A percentile compares a stretch with the other conserved stretches of the same genome.
Conservation (phyloP, 1,284 basidiomycete genomes). For the Coniophora puteana region DNA sequence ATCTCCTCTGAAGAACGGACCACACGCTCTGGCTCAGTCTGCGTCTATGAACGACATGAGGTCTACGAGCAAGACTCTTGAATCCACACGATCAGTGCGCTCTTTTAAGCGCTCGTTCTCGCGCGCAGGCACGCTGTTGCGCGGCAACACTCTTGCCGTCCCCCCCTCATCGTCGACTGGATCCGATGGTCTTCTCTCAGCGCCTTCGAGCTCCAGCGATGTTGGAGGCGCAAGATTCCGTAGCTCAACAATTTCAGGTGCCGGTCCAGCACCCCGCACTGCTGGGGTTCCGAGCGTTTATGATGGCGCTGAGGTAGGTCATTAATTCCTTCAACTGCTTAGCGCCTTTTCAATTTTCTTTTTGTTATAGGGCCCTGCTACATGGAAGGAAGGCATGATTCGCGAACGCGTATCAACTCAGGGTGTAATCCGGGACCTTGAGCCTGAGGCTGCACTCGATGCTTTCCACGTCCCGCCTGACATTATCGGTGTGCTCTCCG, state of each 20-base stretch:
- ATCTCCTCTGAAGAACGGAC: too few relatives aligned
- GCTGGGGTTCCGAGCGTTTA: conserved; percentile 60
- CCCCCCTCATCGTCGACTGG: conserved; percentile 16
- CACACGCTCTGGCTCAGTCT: too few relatives aligned
- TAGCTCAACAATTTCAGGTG: conserved; percentile 19
- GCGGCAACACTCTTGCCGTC: conserved; percentile 12
- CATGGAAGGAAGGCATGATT: conserved; percentile 58
- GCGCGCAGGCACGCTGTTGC: conserved; percentile 13
- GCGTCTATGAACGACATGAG: neutral
- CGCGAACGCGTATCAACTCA: conserved; percentile 83
- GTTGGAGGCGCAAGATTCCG: too few relatives aligned
- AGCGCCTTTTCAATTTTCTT: too few relatives aligned
- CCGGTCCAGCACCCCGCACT: conserved; percentile 28
- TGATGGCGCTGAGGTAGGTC: conserved; percentile 19
- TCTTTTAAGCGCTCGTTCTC: conserved; percentile 10
- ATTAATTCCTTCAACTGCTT: conserved; percentile 1
- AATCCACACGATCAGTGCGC: conserved; percentile 1
- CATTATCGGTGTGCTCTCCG: conserved; percentile 67
- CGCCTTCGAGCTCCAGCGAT: too few relatives aligned
- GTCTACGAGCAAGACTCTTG: neutral
- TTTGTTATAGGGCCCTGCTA: conserved; percentile 27
- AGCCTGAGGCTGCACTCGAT: conserved; percentile 61
- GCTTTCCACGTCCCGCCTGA: conserved; percentile 63
- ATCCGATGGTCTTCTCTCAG: too few relatives aligned
- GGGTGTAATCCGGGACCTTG: conserved; percentile 78